Conservation (phyloP, 2,329 filamentous ascomycete species). For the Exophiala dermatitidis region DNA sequence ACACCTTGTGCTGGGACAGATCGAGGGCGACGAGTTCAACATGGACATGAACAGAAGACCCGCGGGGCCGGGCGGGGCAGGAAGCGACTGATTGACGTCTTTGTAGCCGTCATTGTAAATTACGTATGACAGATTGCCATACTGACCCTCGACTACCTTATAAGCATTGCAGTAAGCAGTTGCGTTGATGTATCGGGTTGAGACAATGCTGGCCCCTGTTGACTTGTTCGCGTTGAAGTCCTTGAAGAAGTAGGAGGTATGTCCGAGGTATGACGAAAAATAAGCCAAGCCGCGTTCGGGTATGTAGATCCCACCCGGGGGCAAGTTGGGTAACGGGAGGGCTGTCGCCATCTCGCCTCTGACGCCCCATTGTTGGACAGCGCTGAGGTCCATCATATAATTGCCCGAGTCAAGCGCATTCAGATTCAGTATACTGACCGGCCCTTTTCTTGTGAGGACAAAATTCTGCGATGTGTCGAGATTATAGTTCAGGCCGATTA, state of each 20-base stretch:
- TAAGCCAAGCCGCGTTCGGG: slow-evolving; percentile 22
- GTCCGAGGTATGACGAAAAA: slow-evolving; percentile 6
- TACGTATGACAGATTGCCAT: slow-evolving; percentile 20
- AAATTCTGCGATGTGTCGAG: slow-evolving; percentile 12
- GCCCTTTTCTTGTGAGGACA: slow-evolving; percentile 10
- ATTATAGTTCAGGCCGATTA: slow-evolving; percentile 25
- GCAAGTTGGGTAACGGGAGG: background rate
- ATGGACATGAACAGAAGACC: slow-evolving; percentile 14
- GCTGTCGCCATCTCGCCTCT: slow-evolving; percentile 13
- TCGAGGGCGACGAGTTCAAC: slow-evolving; percentile 21
- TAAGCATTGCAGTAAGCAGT: slow-evolving; percentile 17
- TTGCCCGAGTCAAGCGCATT: slow-evolving; percentile 9
- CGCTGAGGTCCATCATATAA: slow-evolving; percentile 12
- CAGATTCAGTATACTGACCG: slow-evolving; percentile 16
- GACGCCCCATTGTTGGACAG: slow-evolving; percentile 19
- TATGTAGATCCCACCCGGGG: background rate
- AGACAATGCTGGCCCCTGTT: background rate
- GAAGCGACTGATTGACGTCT: slow-evolving; percentile 16
- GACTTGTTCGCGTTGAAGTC: slow-evolving; percentile 17
- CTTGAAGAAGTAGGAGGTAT: slow-evolving; percentile 20
- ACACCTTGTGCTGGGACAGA: slow-evolving; percentile 16
- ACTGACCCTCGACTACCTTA: slow-evolving; percentile 13
- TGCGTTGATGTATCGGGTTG: slow-evolving; percentile 13
- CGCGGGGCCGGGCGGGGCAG: slow-evolving; percentile 12
- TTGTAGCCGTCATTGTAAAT: slow-evolving; percentile 19